These are phyloP conservation scores for Aegilops bicornis DNA, from an alignment of 176 grass and related monocot species.

Conservation along the genomic window DNA sequence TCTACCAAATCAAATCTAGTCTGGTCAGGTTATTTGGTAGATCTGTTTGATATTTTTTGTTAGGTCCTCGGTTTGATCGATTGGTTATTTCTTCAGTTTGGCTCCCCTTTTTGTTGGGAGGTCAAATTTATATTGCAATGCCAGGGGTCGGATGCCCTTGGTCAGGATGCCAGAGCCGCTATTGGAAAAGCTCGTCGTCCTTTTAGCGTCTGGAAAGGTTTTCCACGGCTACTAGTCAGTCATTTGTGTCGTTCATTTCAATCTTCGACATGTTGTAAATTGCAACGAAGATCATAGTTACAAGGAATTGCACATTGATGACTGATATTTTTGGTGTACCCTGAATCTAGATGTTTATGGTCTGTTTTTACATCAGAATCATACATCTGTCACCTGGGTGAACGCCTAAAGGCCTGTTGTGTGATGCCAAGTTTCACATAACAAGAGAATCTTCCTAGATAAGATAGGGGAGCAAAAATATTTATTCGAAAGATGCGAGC, in stretches of 20 bases:
- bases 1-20: conserved; percentile 32
- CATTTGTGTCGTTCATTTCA: conserved; percentile 25
- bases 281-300: conserved; percentile 37
- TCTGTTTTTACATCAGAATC: not conserved
- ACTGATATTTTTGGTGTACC: not conserved
- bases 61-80: conserved; percentile 60
- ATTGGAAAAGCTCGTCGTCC: conserved; percentile 61
- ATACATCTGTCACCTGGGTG: not conserved
- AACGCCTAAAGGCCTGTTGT: too few species aligned
- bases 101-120: conserved; percentile 11
- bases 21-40: conserved; percentile 41
- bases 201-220: conserved; percentile 35
- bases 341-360: not conserved
- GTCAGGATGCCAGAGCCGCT: conserved; percentile 39
- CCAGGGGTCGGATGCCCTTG: conserved; percentile 50
- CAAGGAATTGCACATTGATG: conserved; percentile 21
- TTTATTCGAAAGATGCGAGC: too few species aligned
- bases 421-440: too few species aligned
- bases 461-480: too few species aligned
- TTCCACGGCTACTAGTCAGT: conserved; percentile 31
- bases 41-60: conserved; percentile 25
- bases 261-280: conserved; percentile 48
- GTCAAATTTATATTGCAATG: conserved; percentile 34
- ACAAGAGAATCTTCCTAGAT: too few species aligned
- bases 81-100: conserved; percentile 55